Evolutionary conservation across 495 filamentous ascomycete genomes (phyloP).

Genomic region (Xylaria cubensis): DNA sequence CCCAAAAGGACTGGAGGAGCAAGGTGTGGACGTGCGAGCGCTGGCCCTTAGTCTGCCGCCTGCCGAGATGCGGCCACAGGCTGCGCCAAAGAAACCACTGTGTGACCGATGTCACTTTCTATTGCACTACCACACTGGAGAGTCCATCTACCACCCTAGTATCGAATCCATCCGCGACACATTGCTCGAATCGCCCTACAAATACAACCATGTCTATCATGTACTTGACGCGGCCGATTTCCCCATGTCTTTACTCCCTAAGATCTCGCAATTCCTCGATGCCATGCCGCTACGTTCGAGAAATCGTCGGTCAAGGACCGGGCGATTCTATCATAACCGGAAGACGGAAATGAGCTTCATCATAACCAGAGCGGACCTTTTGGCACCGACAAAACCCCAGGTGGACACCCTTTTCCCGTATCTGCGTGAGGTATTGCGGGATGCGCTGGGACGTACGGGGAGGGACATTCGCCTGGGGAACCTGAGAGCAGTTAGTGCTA

Average conservation of each 20-base stretch:
- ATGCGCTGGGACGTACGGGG: conserved; percentile 67
- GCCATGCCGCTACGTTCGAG: conserved; percentile 70
- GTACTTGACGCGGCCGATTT: conserved; percentile 98
- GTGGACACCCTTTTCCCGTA: conserved; percentile 86
- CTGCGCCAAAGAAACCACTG: conserved; percentile 53
- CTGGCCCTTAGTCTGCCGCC: conserved; percentile 34
- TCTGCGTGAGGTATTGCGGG: conserved; percentile 72
- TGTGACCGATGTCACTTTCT: conserved; percentile 90
- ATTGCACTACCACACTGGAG: conserved; percentile 72
- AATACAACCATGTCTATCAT: conserved; percentile 92
- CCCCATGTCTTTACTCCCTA: conserved; percentile 84
- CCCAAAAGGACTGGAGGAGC: conserved; percentile 47
- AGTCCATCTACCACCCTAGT: conserved; percentile 76
- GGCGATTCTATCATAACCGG: conserved; percentile 66
- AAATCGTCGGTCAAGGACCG: conserved; percentile 73
- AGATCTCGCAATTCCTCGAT: conserved; percentile 59
- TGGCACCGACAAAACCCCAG: conserved; percentile 79
- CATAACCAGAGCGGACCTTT: conserved; percentile 85
- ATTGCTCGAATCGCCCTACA: conserved; percentile 84
- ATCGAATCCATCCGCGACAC: conserved; percentile 78
- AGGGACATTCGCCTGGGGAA: conserved; percentile 77
- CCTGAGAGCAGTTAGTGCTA: conserved; percentile 81
- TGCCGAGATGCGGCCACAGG: conserved; percentile 24
- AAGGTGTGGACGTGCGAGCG: conserved; percentile 49
- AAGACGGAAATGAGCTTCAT: conserved; percentile 82